These are phyloP conservation scores for Sporothrix euskadiensis DNA, from an alignment of 2,329 filamentous ascomycete species.

Conservation along the genomic window DNA sequence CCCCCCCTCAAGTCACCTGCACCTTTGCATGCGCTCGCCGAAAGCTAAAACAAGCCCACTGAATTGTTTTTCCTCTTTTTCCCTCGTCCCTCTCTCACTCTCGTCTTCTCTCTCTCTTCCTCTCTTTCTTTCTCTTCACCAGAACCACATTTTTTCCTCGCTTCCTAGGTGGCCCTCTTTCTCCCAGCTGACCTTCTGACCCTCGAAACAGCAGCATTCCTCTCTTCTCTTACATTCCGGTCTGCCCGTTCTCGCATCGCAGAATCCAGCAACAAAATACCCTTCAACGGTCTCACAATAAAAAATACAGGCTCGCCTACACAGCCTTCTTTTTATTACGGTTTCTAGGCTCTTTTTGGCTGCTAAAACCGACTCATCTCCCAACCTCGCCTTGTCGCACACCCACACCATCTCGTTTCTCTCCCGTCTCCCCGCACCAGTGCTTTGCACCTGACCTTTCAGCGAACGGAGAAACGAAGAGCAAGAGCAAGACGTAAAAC, in stretches of 20 bases:
- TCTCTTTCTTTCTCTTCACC: conserved; percentile 12
- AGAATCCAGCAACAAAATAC: conserved; percentile 7
- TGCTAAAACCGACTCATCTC: conserved; percentile 23
- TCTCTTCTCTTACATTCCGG: conserved; percentile 21
- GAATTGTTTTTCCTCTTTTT: conserved; percentile 28
- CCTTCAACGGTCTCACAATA: conserved; percentile 3
- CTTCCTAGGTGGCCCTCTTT: conserved; percentile 8
- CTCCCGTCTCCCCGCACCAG: conserved; percentile 18
- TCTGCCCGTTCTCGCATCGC: conserved; percentile 19
- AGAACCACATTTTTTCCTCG: conserved; percentile 17
- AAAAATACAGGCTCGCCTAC: conserved; percentile 1
- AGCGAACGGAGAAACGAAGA: conserved; percentile 12
- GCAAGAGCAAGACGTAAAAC: not conserved
- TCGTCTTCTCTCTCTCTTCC: not conserved
- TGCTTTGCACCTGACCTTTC: conserved; percentile 20
- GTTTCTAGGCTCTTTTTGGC: conserved; percentile 10
- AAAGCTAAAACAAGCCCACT: conserved; percentile 24
- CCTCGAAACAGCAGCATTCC: conserved; percentile 19
- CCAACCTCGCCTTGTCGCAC: conserved; percentile 19
- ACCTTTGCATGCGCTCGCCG: conserved; percentile 17
- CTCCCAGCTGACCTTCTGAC: conserved; percentile 25
- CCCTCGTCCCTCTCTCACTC: conserved; percentile 20
- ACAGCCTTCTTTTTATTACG: conserved; percentile 2
- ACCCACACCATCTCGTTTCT: conserved; percentile 13
- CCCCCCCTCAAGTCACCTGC: conserved; percentile 24